These are phyloP conservation scores for Solanum tarapatanum DNA, from an alignment of 257 asterid species.

Conservation along the genomic window DNA sequence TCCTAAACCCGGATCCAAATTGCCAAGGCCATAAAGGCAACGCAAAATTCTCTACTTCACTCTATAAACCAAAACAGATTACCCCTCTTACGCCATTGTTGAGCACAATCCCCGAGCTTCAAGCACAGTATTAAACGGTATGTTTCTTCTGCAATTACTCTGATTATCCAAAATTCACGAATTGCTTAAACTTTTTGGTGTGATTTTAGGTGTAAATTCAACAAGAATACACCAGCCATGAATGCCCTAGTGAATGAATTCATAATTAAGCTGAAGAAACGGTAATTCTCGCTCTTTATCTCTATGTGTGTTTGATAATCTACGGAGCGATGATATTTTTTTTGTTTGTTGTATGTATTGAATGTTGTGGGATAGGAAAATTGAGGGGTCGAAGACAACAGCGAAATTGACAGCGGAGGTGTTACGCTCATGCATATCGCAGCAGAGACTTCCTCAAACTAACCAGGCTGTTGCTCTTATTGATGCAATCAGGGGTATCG, in stretches of 20 bases:
- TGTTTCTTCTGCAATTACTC: neutral
- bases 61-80: neutral
- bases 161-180: neutral
- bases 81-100: neutral
- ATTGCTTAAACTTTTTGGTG: neutral
- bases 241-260: constrained; percentile 69
- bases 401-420: constrained; percentile 87
- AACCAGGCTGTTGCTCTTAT: constrained; percentile 84
- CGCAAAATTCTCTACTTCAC: neutral
- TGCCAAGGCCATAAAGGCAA: neutral
- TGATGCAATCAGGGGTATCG: constrained; percentile 71
- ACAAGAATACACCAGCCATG: constrained; percentile 50
- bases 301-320: neutral
- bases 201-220: neutral
- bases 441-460: constrained; percentile 71
- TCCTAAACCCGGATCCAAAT: neutral
- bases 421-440: constrained; percentile 88
- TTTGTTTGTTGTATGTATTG: neutral
- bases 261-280: constrained; percentile 66
- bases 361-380: constrained; percentile 37
- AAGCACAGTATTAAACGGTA: neutral
- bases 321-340: neutral
- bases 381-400: constrained; percentile 94
- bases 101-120: neutral
- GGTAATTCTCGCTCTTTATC: constrained; percentile 21